A percentile compares a stretch with the other conserved stretches of the same genome.
Conservation (phyloP, 805 yeast species). For the Candida lessepsii region DNA sequence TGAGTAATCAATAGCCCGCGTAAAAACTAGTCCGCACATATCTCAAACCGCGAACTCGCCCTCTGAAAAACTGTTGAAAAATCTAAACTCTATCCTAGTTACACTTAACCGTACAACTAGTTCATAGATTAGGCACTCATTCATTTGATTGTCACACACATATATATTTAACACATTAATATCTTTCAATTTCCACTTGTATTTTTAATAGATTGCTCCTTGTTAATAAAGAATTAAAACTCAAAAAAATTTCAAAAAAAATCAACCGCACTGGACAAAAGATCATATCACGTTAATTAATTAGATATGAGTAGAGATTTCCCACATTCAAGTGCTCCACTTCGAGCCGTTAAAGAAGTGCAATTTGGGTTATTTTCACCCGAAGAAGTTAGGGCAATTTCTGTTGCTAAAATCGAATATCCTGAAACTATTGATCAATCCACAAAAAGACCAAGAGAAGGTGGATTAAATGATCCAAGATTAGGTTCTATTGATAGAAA, state of each 20-base stretch:
- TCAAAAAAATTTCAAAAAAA: constrained; percentile 9
- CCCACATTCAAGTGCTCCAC: constrained; percentile 97
- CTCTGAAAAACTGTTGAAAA: constrained; percentile 9
- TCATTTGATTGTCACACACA: constrained; percentile 26
- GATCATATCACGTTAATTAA: constrained; percentile 9
- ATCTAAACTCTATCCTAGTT: constrained; percentile 5
- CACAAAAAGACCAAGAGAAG: constrained; percentile 90
- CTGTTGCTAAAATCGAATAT: constrained; percentile 96
- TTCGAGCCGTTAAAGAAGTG: constrained; percentile 95
- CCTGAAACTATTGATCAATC: constrained; percentile 99
- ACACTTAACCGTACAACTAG: constrained; percentile 6
- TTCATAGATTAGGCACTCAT: constrained; percentile 26
- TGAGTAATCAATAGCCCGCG: constrained; percentile 4
- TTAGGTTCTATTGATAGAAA: constrained; percentile 96
- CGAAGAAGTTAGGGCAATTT: constrained; percentile 91
- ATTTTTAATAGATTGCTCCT: constrained; percentile 12
- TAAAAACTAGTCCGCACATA: constrained; percentile 9
- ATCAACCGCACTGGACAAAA: constrained; percentile 9
- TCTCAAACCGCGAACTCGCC: constrained; percentile 12
- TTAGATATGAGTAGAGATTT: constrained; percentile 48
- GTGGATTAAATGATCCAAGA: constrained; percentile 96
- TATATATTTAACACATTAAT: constrained; percentile 1
- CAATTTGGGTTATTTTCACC: constrained; percentile 98
- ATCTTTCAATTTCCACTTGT: constrained; percentile 9
- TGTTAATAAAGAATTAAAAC: constrained; percentile 7